These are phyloP conservation scores for Aspergillus luchuensis DNA, from an alignment of 2,329 filamentous ascomycete genomes.

Conservation along the genomic window DNA sequence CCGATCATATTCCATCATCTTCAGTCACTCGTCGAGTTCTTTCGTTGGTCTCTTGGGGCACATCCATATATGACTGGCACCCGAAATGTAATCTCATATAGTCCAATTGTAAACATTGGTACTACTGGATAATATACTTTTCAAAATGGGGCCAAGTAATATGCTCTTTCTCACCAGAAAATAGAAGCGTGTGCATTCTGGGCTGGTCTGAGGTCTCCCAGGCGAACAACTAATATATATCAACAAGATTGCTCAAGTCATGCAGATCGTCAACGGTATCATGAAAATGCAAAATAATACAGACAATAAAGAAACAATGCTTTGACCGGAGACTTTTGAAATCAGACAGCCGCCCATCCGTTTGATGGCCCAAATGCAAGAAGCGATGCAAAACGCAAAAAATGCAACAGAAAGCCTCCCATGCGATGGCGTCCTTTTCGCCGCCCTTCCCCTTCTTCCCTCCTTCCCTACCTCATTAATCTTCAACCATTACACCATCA, in stretches of 20 bases:
- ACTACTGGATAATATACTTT: too few species aligned
- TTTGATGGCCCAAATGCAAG: constrained; percentile 17
- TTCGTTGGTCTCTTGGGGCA: too few species aligned
- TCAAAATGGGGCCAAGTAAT: too few species aligned
- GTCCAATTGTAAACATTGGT: too few species aligned
- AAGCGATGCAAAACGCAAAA: constrained; percentile 13
- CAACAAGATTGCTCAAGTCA: too few species aligned
- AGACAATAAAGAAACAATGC: constrained; percentile 13
- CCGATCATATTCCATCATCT: neutral
- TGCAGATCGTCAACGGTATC: too few species aligned
- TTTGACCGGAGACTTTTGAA: constrained; percentile 19
- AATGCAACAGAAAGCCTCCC: constrained; percentile 23
- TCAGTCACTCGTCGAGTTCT: too few species aligned
- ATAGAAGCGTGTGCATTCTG: neutral
- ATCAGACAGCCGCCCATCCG: constrained; percentile 32
- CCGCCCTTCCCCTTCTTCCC: constrained; percentile 17
- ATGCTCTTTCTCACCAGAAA: too few species aligned
- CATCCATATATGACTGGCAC: too few species aligned
- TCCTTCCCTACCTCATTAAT: neutral
- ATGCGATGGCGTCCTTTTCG: neutral
- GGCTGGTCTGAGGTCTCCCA: neutral
- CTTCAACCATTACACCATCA: constrained; percentile 20
- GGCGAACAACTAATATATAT: neutral
- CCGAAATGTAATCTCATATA: too few species aligned
- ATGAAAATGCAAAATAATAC: neutral